Evolutionary conservation across 2,329 filamentous ascomycete species (phyloP).

Genomic region (Lecanosticta acicola): DNA sequence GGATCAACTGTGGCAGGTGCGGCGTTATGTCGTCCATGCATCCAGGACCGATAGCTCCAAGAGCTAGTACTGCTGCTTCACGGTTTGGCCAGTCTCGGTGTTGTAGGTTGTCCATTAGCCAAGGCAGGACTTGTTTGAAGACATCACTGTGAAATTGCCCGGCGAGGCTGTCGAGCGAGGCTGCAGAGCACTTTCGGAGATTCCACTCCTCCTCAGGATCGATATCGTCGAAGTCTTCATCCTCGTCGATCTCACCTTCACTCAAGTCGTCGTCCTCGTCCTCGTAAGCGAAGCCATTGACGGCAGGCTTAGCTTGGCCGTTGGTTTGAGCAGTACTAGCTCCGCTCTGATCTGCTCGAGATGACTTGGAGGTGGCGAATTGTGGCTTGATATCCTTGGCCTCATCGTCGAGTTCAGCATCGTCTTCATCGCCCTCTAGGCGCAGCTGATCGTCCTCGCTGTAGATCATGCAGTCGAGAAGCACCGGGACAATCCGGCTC

Average conservation of each 20-base stretch:
- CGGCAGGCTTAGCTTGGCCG: constrained; percentile 45
- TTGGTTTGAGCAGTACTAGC: constrained; percentile 49
- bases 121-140: constrained; percentile 87
- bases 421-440: constrained; percentile 66
- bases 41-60: constrained; percentile 91
- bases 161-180: constrained; percentile 88
- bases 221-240: constrained; percentile 61
- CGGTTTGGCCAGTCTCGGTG: constrained; percentile 86
- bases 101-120: constrained; percentile 81
- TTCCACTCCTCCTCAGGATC: constrained; percentile 94
- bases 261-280: constrained; percentile 68
- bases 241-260: constrained; percentile 76
- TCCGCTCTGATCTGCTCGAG: constrained; percentile 51
- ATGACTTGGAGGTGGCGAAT: constrained; percentile 63
- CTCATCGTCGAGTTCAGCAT: constrained; percentile 80
- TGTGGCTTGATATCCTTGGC: constrained; percentile 86
- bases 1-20: constrained; percentile 82
- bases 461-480: constrained; percentile 94
- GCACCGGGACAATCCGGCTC: constrained; percentile 77
- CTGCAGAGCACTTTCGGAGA: constrained; percentile 91
- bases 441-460: constrained; percentile 86
- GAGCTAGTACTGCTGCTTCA: constrained; percentile 87
- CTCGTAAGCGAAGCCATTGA: constrained; percentile 32
- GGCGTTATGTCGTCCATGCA: constrained; percentile 86
- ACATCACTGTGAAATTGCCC: constrained; percentile 82